Evolutionary conservation across 768 basidiomycete genomes (phyloP), one percentile per base, ranked within the genome.

Genomic region (Crucibulum laeve): DNA sequence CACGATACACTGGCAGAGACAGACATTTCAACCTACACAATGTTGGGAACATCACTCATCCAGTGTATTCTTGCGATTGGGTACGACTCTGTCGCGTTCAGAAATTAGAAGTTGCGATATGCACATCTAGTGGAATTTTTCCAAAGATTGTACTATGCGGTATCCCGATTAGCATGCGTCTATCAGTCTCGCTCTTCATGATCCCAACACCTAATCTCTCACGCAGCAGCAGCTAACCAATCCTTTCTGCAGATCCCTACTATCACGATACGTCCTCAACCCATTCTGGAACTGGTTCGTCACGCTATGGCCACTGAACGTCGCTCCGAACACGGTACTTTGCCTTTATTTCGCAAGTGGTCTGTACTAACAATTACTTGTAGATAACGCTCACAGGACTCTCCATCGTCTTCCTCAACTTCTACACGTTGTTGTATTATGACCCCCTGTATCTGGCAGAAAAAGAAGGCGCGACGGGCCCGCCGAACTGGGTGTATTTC

Each of bases 261-360:
- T 87, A 2, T 90, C 90, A 28, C 73, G 77, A 56, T 84, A 85
- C 61, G 66, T 93, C 18, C 69, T 97, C 42, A 78, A 81, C 34
- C 88, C 87, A 2, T 95, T 85, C 65, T 96, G 93, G 92, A 89
- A 73, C 25, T 88, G 87, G 87, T 80, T 95, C 48, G 87, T 95
- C 43, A 91, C 80, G 4, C 71, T 93, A 19, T 94, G 89, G 81
- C 93, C 93, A 2, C 70, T 75, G 35, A 82, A 71, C 35, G 71
- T 97, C 4, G 93, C 93, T 0, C 93, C 93, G 1, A 97, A 97
- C 61, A 85, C 85, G 8, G 93, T 94, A 54, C 44, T 84, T 70
- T 5, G 1, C 28, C 25, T 22, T 5, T 11, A 6, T 45, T 28
- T 7, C 28, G n/a, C 19, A 18, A 21, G 14, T 44, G 14, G 6